Conservation (phyloP, 176 grass and related monocot species). For the Zoysia japonica region DNA sequence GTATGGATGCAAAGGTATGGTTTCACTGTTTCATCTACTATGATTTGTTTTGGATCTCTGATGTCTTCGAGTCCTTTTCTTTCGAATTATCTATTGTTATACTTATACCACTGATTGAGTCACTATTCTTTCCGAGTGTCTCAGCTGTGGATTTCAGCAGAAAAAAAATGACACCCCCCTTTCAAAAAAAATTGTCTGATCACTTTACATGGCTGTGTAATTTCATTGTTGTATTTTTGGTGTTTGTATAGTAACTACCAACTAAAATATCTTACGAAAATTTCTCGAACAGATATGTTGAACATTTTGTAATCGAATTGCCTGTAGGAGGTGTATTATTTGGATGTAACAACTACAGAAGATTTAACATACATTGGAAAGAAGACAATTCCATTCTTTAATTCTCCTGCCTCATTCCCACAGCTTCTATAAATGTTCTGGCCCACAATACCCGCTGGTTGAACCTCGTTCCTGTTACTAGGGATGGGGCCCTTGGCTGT, state of each 20-base stretch:
- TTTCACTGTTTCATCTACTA: background rate
- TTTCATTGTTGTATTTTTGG: background rate
- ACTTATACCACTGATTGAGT: no score
- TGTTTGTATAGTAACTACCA: background rate
- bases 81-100: no score
- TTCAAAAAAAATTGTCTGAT: background rate
- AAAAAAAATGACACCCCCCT: no score
- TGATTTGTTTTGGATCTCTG: background rate
- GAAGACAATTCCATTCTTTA: background rate
- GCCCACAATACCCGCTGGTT: background rate
- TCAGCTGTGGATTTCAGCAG: background rate
- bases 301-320: background rate
- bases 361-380: background rate
- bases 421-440: background rate
- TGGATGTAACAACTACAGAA: background rate
- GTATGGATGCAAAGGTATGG: conserved; percentile 93
- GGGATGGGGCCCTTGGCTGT: background rate
- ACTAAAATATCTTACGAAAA: background rate
- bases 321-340: background rate
- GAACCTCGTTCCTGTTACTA: background rate
- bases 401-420: background rate
- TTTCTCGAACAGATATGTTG: background rate
- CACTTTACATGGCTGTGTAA: background rate
- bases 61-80: background rate
- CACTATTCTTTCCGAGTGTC: no score